Conservation (phyloP, 345 rosid species). For the Euphorbia lathyris region DNA sequence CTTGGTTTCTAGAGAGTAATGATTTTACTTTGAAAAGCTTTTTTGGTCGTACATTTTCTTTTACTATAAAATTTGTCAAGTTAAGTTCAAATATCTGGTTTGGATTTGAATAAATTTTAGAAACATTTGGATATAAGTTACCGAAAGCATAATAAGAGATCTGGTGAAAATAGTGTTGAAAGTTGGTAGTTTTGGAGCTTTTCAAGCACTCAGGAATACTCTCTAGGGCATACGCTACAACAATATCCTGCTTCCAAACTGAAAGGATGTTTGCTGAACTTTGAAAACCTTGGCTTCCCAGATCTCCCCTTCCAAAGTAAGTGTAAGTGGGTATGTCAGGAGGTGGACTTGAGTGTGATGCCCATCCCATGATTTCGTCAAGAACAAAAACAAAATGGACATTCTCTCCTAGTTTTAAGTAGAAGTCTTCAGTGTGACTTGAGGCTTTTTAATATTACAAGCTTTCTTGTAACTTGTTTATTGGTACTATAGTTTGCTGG, state of each 20-base stretch:
- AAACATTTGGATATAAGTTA: neutral
- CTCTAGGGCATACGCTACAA: neutral
- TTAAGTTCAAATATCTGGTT: neutral
- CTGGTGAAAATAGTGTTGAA: neutral
- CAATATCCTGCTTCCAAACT: neutral
- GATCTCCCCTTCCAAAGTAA: no score
- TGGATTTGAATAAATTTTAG: neutral
- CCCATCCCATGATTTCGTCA: neutral
- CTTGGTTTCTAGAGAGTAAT: neutral
- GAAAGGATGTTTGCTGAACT: neutral
- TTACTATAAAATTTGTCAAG: no score
- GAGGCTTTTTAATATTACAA: neutral
- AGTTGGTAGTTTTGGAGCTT: neutral
- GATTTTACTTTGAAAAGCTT: neutral
- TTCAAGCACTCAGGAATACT: neutral
- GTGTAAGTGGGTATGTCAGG: no score
- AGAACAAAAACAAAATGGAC: neutral
- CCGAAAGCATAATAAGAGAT: neutral
- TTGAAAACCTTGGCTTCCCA: neutral
- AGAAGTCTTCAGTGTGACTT: no score
- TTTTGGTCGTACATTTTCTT: no score
- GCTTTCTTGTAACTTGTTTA: neutral
- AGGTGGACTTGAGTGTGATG: no score
- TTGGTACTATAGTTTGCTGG: constrained; percentile 79
- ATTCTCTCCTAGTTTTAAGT: neutral